phyloP scores from a whole-genome alignment of 2,329 filamentous ascomycete species.

The Neobulgaria alba region DNA sequence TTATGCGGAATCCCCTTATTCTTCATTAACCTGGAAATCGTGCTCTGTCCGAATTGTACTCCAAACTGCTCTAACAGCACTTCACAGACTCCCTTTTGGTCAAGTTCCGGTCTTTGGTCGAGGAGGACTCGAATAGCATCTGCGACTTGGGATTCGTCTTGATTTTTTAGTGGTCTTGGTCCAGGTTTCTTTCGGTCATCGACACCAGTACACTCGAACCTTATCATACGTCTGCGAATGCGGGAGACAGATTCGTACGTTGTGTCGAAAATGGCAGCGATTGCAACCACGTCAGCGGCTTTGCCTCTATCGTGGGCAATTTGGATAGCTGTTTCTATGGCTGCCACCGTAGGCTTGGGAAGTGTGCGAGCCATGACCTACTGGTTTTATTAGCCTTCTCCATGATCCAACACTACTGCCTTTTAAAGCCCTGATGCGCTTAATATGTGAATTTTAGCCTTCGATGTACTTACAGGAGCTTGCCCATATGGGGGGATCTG shows the following conservation, averaged over 20 bases:
- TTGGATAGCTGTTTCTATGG: conserved; percentile 5
- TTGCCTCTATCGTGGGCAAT: conserved; percentile 2
- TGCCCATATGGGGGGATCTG: no score
- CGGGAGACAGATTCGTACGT: conserved; percentile 10
- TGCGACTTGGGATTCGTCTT: conserved; percentile 6
- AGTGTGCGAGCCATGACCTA: conserved; percentile 4
- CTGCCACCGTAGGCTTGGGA: conserved; percentile 2
- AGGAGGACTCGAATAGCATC: conserved; percentile 5
- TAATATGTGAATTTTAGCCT: no score
- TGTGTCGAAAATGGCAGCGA: conserved; percentile 12
- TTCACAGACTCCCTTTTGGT: conserved; percentile 8
- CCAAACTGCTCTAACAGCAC: conserved; percentile 2
- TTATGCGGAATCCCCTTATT: conserved; percentile 13
- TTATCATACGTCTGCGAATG: conserved; percentile 9
- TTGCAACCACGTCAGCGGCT: conserved; percentile 6
- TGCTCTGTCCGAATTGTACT: conserved; percentile 4
- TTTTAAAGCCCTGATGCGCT: no score
- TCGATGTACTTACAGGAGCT: no score
- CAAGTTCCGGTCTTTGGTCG: conserved; percentile 7
- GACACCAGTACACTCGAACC: conserved; percentile 9
- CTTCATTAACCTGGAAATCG: conserved; percentile 12
- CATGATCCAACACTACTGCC: no score
- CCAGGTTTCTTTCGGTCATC: conserved; percentile 13
- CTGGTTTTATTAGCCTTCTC: background rate
- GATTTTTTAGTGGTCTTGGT: conserved; percentile 7